A percentile compares a stretch with the other conserved stretches of the same genome.
phyloP scores from a whole-genome alignment of 768 basidiomycete genomes.

The Panellus pusillus region DNA sequence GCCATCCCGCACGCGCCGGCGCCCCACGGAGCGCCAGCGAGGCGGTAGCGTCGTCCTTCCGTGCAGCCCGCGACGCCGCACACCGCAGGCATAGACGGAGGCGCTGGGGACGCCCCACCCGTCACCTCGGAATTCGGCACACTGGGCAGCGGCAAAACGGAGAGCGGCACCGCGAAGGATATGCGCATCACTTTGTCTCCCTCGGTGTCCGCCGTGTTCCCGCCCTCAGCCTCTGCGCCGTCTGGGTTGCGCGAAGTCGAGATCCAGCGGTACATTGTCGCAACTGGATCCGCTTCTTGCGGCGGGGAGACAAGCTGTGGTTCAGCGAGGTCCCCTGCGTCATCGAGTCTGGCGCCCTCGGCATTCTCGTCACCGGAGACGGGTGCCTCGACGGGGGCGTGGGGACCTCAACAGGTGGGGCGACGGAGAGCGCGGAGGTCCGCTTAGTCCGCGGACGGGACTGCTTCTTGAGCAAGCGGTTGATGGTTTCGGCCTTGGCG shows the following conservation, averaged over 20 bases:
- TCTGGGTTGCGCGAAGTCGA: conserved; percentile 46
- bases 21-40: conserved; percentile 57
- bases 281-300: conserved; percentile 26
- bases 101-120: not conserved
- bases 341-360: not conserved
- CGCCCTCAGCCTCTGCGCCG: conserved; percentile 5
- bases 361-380: not conserved
- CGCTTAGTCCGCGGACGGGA: conserved; percentile 65
- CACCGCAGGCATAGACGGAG: conserved; percentile 19
- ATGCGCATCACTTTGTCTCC: conserved; percentile 36
- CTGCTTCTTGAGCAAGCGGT: conserved; percentile 85
- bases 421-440: conserved; percentile 23
- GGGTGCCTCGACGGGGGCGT: conserved; percentile 24
- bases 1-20: conserved; percentile 66
- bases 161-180: conserved; percentile 54
- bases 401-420: conserved; percentile 26
- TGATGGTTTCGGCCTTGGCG: conserved; percentile 79
- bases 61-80: conserved; percentile 65
- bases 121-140: conserved; percentile 6
- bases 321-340: not conserved
- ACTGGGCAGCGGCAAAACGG: conserved; percentile 19
- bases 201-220: too few relatives aligned
- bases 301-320: not conserved
- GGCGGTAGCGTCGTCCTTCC: conserved; percentile 58
- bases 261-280: conserved; percentile 74